These are phyloP conservation scores for Neobulgaria alba DNA, from an alignment of 2,329 filamentous ascomycete species.

Conservation along the genomic window DNA sequence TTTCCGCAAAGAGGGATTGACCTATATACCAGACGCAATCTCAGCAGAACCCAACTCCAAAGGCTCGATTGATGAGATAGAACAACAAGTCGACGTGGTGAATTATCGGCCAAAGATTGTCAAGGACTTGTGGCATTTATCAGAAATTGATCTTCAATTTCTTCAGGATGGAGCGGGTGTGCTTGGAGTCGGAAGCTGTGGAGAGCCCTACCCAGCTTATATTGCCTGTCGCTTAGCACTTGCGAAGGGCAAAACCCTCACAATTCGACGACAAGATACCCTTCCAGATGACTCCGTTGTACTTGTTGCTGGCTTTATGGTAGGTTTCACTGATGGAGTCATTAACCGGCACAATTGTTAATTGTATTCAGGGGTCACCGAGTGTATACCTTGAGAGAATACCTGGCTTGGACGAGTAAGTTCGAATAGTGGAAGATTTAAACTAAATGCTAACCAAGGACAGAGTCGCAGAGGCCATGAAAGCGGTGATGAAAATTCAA, in stretches of 20 bases:
- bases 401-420: constrained; percentile 24
- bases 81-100: constrained; percentile 17
- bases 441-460: constrained; percentile 4
- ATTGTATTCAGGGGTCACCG: constrained; percentile 19
- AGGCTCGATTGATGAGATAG: constrained; percentile 20
- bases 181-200: constrained; percentile 52
- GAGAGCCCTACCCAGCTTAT: constrained; percentile 38
- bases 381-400: constrained; percentile 27
- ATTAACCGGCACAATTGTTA: not conserved
- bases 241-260: constrained; percentile 19
- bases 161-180: constrained; percentile 52
- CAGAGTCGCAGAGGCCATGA: constrained; percentile 24
- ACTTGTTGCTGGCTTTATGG: constrained; percentile 24
- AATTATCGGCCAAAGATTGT: constrained; percentile 37
- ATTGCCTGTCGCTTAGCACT: constrained; percentile 32
- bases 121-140: constrained; percentile 47
- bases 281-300: constrained; percentile 23
- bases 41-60: constrained; percentile 11
- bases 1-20: not conserved
- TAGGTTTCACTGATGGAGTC: constrained; percentile 1
- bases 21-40: not conserved
- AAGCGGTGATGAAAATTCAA: constrained; percentile 17
- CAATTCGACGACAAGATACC: constrained; percentile 23
- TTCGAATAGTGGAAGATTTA: not conserved
- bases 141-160: constrained; percentile 48